Evolutionary conservation across 108 stramenopile genomes (phyloP), one percentile per base, ranked within the genome.

Genomic region (Nitzschia sp.): DNA sequence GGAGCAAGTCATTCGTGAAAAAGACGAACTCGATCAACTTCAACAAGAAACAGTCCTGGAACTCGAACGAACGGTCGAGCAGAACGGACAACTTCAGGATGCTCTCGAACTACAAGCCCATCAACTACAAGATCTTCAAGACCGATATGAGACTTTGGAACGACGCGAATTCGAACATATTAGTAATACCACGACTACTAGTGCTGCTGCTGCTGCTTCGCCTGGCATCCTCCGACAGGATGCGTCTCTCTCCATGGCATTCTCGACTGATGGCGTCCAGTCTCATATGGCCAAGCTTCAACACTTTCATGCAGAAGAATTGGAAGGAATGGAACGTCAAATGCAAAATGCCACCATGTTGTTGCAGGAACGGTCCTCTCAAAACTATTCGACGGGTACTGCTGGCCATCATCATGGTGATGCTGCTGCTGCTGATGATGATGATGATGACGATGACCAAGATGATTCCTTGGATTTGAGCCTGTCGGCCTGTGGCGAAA

Each of bases 291-390:
- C 15, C 4, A 22, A 38, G 0, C 1, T 61, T 17, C 32, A 61
- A 21, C 41, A 15, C 16, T 26, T 17, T 2, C 60, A 61, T 45
- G 60, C 41, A 1, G 31, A 16, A 2, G 60, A 61, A 26, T 41
- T 61, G 3, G 38, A 44, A 61, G 60, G 45, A 41, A n/a, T 61
- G 36, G 22, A 61, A 26, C n/a, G 60, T 13, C 60, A 61, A 34
- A 25, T 61, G 41, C 23, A 29, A 30, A 27, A 61, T 61, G 60
- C 60, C 16, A 61, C 60, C 4, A 19, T 21, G 9, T 50, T 50
- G 21, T 4, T n/a, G 8, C 19, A 4, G 19, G 19, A 8, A 21
- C 48, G 4, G 48, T 50, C 48, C 19, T n/a, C 4, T 19, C 4
- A 50, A 13, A 13, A 41, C 9, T 6, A 9, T 13, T 9, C 38